A percentile compares a stretch with the other conserved stretches of the same genome.
Evolutionary conservation across 73 alveolate species (phyloP).

Genomic region (Stentor coeruleus): DNA sequence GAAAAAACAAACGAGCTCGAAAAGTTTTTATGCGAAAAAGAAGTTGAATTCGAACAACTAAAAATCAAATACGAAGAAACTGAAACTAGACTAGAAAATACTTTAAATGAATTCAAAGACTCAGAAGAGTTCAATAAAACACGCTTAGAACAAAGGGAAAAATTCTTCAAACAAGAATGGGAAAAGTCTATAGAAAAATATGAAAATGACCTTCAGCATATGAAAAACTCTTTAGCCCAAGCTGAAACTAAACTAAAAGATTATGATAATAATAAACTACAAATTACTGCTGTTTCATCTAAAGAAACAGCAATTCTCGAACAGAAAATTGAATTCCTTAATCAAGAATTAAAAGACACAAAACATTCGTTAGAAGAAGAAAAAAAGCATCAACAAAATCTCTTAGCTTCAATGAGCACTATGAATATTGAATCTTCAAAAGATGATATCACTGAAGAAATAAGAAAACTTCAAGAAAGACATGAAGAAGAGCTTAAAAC

Average conservation of each 20-base stretch:
- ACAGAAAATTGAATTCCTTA: slow-evolving; percentile 68
- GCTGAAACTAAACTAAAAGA: slow-evolving; percentile 2
- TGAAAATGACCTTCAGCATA: slow-evolving; percentile 25
- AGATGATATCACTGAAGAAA: slow-evolving; percentile 12
- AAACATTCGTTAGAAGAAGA: slow-evolving; percentile 43
- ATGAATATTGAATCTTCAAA: slow-evolving; percentile 54
- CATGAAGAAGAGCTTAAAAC: not conserved
- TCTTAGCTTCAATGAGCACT: slow-evolving; percentile 39
- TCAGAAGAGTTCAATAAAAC: not conserved
- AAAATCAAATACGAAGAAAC: not conserved
- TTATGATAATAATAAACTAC: not conserved
- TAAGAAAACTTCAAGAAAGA: not conserved
- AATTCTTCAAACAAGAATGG: not conserved
- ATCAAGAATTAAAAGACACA: slow-evolving; percentile 34
- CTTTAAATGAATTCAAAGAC: not conserved
- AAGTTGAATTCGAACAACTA: not conserved
- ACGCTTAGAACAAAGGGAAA: not conserved
- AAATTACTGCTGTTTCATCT: not conserved
- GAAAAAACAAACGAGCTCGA: slow-evolving; percentile 25
- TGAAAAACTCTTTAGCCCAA: slow-evolving; percentile 64
- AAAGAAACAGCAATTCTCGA: slow-evolving; percentile 74
- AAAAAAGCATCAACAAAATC: slow-evolving; percentile 28
- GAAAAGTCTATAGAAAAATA: not conserved
- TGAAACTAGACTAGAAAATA: not conserved
- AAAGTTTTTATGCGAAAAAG: not conserved